These are phyloP conservation scores for Chytriomyces hyalinus DNA, from an alignment of 192 early-diverging fungal genomes.

Conservation along the genomic window DNA sequence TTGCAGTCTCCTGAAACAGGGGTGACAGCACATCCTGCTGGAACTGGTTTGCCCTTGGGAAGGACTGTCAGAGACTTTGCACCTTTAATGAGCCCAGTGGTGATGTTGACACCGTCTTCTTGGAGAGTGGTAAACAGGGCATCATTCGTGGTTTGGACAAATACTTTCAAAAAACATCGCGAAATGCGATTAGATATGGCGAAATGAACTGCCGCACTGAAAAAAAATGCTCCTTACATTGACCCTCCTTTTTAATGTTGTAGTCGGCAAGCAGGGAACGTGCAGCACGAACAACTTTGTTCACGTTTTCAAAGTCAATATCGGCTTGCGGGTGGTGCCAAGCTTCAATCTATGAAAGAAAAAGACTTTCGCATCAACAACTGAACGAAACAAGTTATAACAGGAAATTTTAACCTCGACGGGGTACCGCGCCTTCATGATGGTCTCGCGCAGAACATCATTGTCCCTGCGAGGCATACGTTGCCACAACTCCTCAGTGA, in stretches of 20 bases:
- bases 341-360: not conserved
- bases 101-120: conserved; percentile 68
- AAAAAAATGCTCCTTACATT: conserved; percentile 52
- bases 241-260: conserved; percentile 72
- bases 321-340: conserved; percentile 73
- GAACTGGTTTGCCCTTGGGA: conserved; percentile 56
- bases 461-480: conserved; percentile 82
- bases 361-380: conserved; percentile 10
- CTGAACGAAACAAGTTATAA: conserved; percentile 47
- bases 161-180: conserved; percentile 49
- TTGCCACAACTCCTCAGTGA: conserved; percentile 99
- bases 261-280: conserved; percentile 82
- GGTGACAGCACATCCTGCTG: conserved; percentile 79
- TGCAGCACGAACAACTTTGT: conserved; percentile 74
- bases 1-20: conserved; percentile 73
- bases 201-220: not conserved
- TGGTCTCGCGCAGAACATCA: conserved; percentile 63
- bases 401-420: conserved; percentile 39
- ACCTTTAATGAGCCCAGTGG: conserved; percentile 72
- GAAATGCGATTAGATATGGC: conserved; percentile 16
- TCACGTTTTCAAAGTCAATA: conserved; percentile 78
- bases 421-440: conserved; percentile 76
- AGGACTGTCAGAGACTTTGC: conserved; percentile 71
- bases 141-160: conserved; percentile 58
- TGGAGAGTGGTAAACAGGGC: conserved; percentile 55